These are phyloP conservation scores for Echeveria elegans DNA, from an alignment of 164 flowering plant species.

Conservation along the genomic window DNA sequence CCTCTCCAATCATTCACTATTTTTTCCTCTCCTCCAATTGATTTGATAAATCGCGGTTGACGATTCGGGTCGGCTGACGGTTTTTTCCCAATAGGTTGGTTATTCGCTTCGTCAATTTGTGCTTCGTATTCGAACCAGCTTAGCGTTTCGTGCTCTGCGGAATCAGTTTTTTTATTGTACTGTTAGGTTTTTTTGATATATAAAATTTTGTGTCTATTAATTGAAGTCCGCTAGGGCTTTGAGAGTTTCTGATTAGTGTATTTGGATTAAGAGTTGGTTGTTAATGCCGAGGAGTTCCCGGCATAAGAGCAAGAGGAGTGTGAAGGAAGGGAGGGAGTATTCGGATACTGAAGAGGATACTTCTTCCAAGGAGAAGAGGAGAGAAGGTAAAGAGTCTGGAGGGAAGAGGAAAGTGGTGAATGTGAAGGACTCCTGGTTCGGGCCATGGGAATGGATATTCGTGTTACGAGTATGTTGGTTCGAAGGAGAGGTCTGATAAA, in stretches of 20 bases:
- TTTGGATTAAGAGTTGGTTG: not conserved
- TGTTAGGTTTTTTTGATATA: not conserved
- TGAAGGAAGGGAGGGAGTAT: constrained; percentile 27
- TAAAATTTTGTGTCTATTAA: too few species aligned
- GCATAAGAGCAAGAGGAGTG: constrained; percentile 49
- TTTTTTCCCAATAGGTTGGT: too few species aligned
- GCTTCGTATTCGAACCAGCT: too few species aligned
- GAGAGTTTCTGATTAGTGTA: not conserved
- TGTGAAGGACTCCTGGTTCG: too few species aligned
- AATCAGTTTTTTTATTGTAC: too few species aligned
- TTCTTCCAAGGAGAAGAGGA: constrained; percentile 11
- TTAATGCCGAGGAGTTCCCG: constrained; percentile 58
- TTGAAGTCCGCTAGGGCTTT: not conserved
- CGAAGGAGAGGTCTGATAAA: constrained; percentile 27
- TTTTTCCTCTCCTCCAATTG: not conserved
- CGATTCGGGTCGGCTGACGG: not conserved
- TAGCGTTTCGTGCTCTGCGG: not conserved
- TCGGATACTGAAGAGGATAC: constrained; percentile 30
- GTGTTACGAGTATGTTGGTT: constrained; percentile 20
- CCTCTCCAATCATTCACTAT: not conserved
- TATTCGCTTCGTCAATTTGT: not conserved
- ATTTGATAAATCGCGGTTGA: not conserved
- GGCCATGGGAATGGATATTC: constrained; percentile 12
- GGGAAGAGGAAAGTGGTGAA: constrained; percentile 31
- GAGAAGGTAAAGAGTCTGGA: constrained; percentile 27